These are phyloP conservation scores for Sechiopsis laciniata DNA, from an alignment of 306 rosid species.

Conservation along the genomic window DNA sequence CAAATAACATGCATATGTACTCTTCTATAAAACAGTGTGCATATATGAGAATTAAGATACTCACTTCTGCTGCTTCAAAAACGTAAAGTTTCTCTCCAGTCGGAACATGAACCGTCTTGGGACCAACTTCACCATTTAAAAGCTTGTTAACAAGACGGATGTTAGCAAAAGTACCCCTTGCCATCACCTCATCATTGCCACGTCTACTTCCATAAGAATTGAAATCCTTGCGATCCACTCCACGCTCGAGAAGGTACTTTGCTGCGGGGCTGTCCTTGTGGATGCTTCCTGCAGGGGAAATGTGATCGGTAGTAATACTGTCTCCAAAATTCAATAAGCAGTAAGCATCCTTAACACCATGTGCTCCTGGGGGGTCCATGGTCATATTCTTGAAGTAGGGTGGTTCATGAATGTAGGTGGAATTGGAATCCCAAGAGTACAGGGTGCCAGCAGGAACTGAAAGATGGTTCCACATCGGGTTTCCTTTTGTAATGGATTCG, in stretches of 20 bases:
- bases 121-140: conserved; percentile 83
- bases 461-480: conserved; percentile 73
- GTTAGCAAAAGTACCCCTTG: conserved; percentile 90
- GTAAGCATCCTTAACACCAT: conserved; percentile 85
- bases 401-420: conserved; percentile 90
- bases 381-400: conserved; percentile 89
- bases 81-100: conserved; percentile 72
- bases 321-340: conserved; percentile 85
- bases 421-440: conserved; percentile 79
- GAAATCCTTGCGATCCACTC: conserved; percentile 80
- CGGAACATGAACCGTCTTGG: conserved; percentile 77
- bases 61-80: conserved; percentile 76
- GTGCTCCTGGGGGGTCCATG: conserved; percentile 75
- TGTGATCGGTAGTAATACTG: conserved; percentile 92
- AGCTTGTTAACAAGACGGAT: conserved; percentile 89
- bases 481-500: conserved; percentile 75
- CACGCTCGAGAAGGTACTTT: conserved; percentile 65
- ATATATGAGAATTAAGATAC: conserved; percentile 28
- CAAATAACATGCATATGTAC: conserved; percentile 3
- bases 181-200: conserved; percentile 96
- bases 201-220: conserved; percentile 93
- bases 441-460: conserved; percentile 53
- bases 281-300: conserved; percentile 94
- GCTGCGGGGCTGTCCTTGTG: conserved; percentile 95
- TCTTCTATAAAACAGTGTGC: not conserved